Percentiles rank a stretch among this genome's conserved stretches.
These are phyloP conservation scores for Linderniella brevidens DNA, from an alignment of 257 asterid genomes.

Conservation along the genomic window DNA sequence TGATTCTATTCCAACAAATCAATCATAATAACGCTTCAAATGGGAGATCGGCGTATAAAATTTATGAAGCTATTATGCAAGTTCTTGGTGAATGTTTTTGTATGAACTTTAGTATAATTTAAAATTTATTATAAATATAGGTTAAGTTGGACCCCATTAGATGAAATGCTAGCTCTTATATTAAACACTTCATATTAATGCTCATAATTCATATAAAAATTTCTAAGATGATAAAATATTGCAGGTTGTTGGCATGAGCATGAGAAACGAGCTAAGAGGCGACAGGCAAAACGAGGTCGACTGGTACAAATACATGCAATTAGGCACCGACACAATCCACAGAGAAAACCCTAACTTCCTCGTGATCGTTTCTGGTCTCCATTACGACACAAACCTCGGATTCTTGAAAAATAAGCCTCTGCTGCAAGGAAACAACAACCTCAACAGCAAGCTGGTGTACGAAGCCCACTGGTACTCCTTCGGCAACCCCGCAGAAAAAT, in stretches of 20 bases:
- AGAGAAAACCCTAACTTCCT: constrained; percentile 28
- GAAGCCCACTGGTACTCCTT: constrained; percentile 65
- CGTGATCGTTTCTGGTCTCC: constrained; percentile 46
- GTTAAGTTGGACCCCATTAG: too few species aligned
- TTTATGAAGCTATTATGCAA: too few species aligned
- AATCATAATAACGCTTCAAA: too few species aligned
- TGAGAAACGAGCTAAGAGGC: constrained; percentile 74
- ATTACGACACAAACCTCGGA: constrained; percentile 20
- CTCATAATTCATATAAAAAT: too few species aligned
- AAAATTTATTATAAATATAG: too few species aligned
- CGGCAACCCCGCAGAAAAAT: constrained; percentile 5
- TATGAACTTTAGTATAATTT: too few species aligned
- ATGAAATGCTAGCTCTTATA: too few species aligned
- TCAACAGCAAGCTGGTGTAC: constrained; percentile 33
- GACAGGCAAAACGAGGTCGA: constrained; percentile 17
- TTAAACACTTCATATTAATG: too few species aligned
- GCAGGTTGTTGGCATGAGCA: constrained; percentile 60
- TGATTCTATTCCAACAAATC: too few species aligned
- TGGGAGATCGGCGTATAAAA: too few species aligned
- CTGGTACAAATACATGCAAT: constrained; percentile 43
- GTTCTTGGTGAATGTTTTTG: too few species aligned
- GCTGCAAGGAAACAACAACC: constrained; percentile 14
- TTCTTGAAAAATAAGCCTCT: constrained; percentile 14
- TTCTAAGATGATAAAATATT: neutral
- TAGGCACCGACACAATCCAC: constrained; percentile 41